These are phyloP conservation scores for Alternaria hordeiaustralica DNA, from an alignment of 2,329 filamentous ascomycete species.

Conservation along the genomic window DNA sequence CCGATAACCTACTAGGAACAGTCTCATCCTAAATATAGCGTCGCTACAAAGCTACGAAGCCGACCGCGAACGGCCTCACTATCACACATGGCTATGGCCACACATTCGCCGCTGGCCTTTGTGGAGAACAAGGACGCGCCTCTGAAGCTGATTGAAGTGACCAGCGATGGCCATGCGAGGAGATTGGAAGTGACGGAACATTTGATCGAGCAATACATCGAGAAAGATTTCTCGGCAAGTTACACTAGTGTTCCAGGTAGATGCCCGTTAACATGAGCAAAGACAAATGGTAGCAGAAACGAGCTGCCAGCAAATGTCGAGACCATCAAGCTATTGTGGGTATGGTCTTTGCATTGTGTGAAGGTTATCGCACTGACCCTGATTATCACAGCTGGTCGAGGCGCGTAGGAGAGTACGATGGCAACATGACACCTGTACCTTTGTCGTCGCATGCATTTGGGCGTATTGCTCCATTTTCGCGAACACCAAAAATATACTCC, in stretches of 20 bases:
- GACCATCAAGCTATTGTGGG: background rate
- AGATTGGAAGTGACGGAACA: background rate
- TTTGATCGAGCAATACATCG: constrained; percentile 1
- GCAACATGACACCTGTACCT: background rate
- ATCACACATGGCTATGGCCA: background rate
- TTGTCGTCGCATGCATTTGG: background rate
- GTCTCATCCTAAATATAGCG: too few relatives aligned
- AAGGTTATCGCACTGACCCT: background rate
- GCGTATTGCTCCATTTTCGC: background rate
- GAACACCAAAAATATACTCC: background rate
- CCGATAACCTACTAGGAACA: too few relatives aligned
- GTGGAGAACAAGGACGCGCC: background rate
- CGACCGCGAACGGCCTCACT: background rate
- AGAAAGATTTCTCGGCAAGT: background rate
- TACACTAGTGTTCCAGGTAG: too few relatives aligned
- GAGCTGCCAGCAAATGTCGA: background rate
- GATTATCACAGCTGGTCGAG: background rate
- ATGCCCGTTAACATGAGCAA: background rate
- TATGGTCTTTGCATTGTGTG: too few relatives aligned
- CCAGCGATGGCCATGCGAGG: background rate
- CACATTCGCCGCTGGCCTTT: background rate
- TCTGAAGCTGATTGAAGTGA: background rate
- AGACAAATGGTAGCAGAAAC: background rate
- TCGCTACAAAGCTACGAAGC: background rate
- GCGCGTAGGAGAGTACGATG: background rate